Conservation (phyloP, 306 rosid species). For the Urtica urens region DNA sequence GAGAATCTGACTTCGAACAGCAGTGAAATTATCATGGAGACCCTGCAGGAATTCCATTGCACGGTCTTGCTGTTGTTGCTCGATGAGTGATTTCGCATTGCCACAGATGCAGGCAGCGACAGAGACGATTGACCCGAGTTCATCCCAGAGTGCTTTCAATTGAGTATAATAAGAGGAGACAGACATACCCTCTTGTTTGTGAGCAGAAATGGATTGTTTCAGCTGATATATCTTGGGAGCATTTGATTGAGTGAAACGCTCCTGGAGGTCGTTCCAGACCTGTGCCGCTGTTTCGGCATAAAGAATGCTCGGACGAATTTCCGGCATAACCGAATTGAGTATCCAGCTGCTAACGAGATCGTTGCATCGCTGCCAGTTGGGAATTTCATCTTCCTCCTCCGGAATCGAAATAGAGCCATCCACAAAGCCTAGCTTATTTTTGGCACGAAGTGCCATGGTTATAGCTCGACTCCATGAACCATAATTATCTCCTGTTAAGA, state of each 20-base stretch:
- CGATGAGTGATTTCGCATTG: not conserved
- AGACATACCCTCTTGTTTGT: not conserved
- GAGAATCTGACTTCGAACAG: not conserved
- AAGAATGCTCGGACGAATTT: not conserved
- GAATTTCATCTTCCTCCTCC: not conserved
- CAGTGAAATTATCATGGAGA: not conserved
- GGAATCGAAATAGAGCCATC: not conserved
- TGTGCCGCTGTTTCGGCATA: not conserved
- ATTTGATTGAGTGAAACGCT: not conserved
- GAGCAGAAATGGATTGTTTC: not conserved
- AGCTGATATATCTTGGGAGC: not conserved
- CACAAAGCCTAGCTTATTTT: not conserved
- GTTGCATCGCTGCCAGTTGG: not conserved
- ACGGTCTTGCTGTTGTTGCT: not conserved
- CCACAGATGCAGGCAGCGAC: not conserved
- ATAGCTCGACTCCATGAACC: not conserved
- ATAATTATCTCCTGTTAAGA: not conserved
- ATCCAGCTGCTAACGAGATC: not conserved
- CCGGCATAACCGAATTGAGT: not conserved
- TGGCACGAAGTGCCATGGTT: not conserved
- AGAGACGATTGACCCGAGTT: not conserved
- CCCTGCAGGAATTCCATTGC: not conserved
- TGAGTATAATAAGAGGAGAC: not conserved
- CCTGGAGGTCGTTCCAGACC: not conserved
- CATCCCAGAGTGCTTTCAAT: not conserved